phyloP scores from a whole-genome alignment of 129 eudicot genomes.

The Tagetes patula region DNA sequence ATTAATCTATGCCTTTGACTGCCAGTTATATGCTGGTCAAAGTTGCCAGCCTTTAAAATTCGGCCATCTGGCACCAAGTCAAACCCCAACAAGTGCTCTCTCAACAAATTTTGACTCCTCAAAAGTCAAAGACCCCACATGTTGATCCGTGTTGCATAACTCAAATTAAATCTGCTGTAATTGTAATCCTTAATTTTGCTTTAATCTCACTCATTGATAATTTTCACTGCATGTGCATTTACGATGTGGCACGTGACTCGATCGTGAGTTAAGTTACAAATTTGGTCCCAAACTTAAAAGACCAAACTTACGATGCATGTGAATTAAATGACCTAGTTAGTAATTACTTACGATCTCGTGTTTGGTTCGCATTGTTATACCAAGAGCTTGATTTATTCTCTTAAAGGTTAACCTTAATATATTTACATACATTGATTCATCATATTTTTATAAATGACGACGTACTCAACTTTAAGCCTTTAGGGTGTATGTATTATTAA shows the following conservation, averaged over 20 bases:
- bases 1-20: background rate
- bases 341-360: too few species aligned
- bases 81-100: constrained; percentile 32
- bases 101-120: constrained; percentile 36
- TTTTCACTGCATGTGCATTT: constrained; percentile 4
- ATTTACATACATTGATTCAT: too few species aligned
- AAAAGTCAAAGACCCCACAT: background rate
- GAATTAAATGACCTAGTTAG: too few species aligned
- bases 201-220: background rate
- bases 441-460: too few species aligned
- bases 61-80: constrained; percentile 47
- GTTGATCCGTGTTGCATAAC: background rate
- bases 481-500: too few species aligned
- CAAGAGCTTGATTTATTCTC: too few species aligned
- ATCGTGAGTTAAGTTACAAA: background rate
- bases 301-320: too few species aligned
- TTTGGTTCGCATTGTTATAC: too few species aligned
- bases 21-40: constrained; percentile 22
- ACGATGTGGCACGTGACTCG: background rate
- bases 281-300: background rate
- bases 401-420: too few species aligned
- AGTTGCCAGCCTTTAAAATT: constrained; percentile 31
- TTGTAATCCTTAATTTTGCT: background rate
- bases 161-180: background rate
- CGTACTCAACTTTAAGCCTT: too few species aligned